phyloP scores from a whole-genome alignment of 495 filamentous ascomycete genomes.

The Rusavskia elegans region DNA sequence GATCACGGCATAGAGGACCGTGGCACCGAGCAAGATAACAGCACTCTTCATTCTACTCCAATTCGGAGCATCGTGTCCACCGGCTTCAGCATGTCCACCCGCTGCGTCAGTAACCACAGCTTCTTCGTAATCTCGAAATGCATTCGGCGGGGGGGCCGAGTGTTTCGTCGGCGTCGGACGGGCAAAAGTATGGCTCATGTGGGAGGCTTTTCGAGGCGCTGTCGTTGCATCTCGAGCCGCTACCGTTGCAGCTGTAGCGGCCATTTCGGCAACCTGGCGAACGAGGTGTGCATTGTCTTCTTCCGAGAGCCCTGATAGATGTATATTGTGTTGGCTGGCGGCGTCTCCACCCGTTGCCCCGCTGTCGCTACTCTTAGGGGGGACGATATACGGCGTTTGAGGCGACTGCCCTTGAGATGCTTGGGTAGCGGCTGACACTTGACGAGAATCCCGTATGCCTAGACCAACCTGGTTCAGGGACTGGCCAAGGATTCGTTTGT shows the following conservation, averaged over 20 bases:
- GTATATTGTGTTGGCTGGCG: constrained; percentile 22
- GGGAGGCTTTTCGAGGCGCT: constrained; percentile 30
- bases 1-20: constrained; percentile 84
- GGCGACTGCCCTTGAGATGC: constrained; percentile 5
- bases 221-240: constrained; percentile 66
- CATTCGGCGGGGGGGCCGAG: constrained; percentile 15
- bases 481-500: constrained; percentile 85
- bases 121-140: constrained; percentile 24
- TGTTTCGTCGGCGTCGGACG: constrained; percentile 17
- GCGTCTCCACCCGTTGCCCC: constrained; percentile 15
- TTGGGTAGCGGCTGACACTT: constrained; percentile 19
- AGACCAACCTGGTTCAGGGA: constrained; percentile 68
- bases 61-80: constrained; percentile 94
- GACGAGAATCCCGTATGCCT: constrained; percentile 27
- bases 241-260: constrained; percentile 76
- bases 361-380: constrained; percentile 41
- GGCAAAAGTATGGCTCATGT: constrained; percentile 15
- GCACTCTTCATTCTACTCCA: constrained; percentile 88
- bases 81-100: constrained; percentile 25
- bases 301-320: constrained; percentile 53
- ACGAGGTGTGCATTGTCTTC: constrained; percentile 68
- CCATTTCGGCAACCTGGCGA: constrained; percentile 76
- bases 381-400: constrained; percentile 51
- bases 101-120: constrained; percentile 24
- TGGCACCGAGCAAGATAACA: constrained; percentile 77